Evolutionary conservation across 1,284 basidiomycete genomes (phyloP), one percentile per base, ranked within the genome.

Genomic region (Malassezia japonica): DNA sequence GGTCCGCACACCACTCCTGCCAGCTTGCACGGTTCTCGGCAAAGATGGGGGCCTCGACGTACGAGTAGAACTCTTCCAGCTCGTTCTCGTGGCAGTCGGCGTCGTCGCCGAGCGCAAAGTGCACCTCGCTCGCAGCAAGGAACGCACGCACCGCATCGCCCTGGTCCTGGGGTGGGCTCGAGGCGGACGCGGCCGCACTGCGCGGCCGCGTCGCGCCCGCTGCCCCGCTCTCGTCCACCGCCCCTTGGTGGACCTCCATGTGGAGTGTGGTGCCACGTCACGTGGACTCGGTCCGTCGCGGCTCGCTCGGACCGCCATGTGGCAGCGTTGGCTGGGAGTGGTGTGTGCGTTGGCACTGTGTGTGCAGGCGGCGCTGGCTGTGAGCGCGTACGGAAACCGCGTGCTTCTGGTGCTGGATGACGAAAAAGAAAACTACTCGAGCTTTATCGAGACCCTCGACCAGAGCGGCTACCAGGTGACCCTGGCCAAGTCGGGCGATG

Each of bases 31-130:
- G 76, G 72, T 90, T 90, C 77, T 91, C 87, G 3, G 82, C 81
- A 13, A 91, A 83, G 71, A 90, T 86, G 1, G 85, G 82, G 78
- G 90, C 88, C 76, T 98, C 92, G 51, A 92, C 84, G 75, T 95
- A 98, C 23, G 89, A 89, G 75, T 94, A 98, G 76, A 98, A 96
- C 75, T 98, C 94, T 59, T 96, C 87, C 39, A 99, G 84, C 74
- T 96, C 94, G 64, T 87, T 86, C 78, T 91, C 84, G 37, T 95
- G 82, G 15, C 85, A 87, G 74, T 96, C 89, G 65, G 92, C 87
- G 72, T 98, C 92, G 24, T 73, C 70, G 21, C 70, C 49, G 9
- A 65, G 52, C 16, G 67, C 59, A 33, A 66, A 71, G 25, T 36
- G n/a, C 29, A 51, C 28, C 20, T 41, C 34, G 21, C 6, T n/a